phyloP scores from a whole-genome alignment of 2,329 filamentous ascomycete genomes.

The Podosphaera aphanis region DNA sequence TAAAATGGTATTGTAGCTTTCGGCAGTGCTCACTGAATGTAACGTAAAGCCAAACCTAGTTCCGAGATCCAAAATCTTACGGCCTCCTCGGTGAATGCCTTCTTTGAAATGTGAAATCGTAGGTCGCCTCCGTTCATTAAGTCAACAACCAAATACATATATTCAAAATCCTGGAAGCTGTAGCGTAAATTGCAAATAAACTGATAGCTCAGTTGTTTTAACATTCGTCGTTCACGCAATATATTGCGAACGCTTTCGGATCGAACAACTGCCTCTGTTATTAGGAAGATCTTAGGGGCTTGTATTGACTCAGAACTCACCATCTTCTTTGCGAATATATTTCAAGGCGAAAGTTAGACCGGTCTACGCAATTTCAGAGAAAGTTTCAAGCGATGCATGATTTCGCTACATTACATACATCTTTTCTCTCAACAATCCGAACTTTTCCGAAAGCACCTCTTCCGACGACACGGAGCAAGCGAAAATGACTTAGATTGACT shows the following conservation, averaged over 20 bases:
- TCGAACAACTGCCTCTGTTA: conserved; percentile 48
- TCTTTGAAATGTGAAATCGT: conserved; percentile 88
- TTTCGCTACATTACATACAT: conserved; percentile 28
- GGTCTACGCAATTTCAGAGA: background rate
- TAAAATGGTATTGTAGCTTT: too few relatives aligned
- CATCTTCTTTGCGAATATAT: conserved; percentile 56
- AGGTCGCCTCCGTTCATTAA: conserved; percentile 94
- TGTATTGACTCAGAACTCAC: background rate
- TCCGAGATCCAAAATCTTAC: conserved; percentile 95
- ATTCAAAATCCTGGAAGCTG: conserved; percentile 97
- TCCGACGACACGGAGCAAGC: conserved; percentile 79
- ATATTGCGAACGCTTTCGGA: conserved; percentile 97
- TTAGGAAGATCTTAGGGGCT: background rate
- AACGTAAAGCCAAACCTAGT: conserved; percentile 48
- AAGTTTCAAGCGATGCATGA: background rate
- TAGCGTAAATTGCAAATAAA: conserved; percentile 97
- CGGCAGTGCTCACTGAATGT: background rate
- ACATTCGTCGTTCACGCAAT: conserved; percentile 88
- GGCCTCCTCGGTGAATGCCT: conserved; percentile 92
- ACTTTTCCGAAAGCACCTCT: conserved; percentile 98
- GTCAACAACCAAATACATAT: conserved; percentile 95
- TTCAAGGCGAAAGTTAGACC: conserved; percentile 86
- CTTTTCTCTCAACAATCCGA: conserved; percentile 92
- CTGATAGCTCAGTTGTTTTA: conserved; percentile 91
- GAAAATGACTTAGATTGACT: conserved; percentile 97